Evolutionary conservation across 1,284 basidiomycete species (phyloP).

Genomic region (Exobasidium cylindrosporum): DNA sequence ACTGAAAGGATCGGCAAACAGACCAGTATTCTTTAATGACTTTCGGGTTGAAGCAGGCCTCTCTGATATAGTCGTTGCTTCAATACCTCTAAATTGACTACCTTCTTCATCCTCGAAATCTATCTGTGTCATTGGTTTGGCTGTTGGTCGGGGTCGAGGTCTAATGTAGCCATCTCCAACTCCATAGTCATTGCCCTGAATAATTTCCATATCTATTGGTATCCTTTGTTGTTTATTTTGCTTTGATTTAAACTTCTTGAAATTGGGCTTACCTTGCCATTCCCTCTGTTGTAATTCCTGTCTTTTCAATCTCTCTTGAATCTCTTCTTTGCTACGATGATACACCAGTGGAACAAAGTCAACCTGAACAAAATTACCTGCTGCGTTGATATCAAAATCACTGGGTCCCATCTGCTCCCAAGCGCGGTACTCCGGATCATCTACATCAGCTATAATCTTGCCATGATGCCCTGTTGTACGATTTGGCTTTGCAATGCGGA

Average conservation of each 20-base stretch:
- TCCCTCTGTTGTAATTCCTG: not conserved
- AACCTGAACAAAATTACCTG: slow-evolving; percentile 48
- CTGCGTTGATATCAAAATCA: slow-evolving; percentile 23
- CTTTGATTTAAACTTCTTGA: slow-evolving; percentile 19
- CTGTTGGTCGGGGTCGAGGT: not conserved
- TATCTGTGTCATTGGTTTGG: not conserved
- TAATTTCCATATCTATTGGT: slow-evolving; percentile 21
- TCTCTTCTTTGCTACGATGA: not conserved
- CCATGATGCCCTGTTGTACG: not conserved
- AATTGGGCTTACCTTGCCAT: slow-evolving; percentile 16
- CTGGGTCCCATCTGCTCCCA: slow-evolving; percentile 11
- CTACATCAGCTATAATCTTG: slow-evolving; percentile 2
- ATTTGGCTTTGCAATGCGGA: slow-evolving; percentile 19
- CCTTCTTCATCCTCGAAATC: slow-evolving; percentile 9
- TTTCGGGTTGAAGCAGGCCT: not conserved
- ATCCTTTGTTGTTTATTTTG: slow-evolving; percentile 2
- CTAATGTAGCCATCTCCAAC: slow-evolving; percentile 17
- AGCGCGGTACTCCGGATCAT: slow-evolving; percentile 15
- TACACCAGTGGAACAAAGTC: slow-evolving; percentile 43
- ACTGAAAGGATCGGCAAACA: slow-evolving; percentile 2
- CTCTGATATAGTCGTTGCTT: not conserved
- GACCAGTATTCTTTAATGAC: not conserved
- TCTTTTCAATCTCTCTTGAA: not conserved
- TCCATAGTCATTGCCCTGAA: slow-evolving; percentile 27
- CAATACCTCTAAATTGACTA: not conserved